Evolutionary conservation across 2,329 filamentous ascomycete species (phyloP).

Genomic region (Aspergillus sp.): DNA sequence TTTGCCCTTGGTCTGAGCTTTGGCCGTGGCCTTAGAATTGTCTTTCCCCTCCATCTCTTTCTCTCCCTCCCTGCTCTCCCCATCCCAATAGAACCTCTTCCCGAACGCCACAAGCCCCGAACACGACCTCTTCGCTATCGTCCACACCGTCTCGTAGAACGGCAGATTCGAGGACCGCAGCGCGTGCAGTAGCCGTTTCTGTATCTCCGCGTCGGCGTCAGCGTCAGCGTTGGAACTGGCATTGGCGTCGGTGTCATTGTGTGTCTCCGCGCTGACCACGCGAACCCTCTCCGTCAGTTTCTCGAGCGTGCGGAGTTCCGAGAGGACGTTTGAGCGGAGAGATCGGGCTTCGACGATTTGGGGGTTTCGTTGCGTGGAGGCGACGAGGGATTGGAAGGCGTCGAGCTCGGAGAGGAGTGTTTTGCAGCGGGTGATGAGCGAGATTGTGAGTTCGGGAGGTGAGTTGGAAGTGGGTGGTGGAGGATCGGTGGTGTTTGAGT

Average conservation of each 20-base stretch:
- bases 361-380: slow-evolving; percentile 42
- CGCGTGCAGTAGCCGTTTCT: slow-evolving; percentile 50
- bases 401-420: slow-evolving; percentile 47
- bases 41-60: slow-evolving; percentile 7
- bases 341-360: slow-evolving; percentile 51
- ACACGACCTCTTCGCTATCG: slow-evolving; percentile 56
- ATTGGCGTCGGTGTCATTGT: neutral
- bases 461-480: neutral
- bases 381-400: slow-evolving; percentile 44
- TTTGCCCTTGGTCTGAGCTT: slow-evolving; percentile 6
- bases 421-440: slow-evolving; percentile 40
- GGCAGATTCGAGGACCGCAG: slow-evolving; percentile 65
- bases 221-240: neutral
- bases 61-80: slow-evolving; percentile 6
- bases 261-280: neutral
- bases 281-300: slow-evolving; percentile 36
- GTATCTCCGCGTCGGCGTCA: slow-evolving; percentile 20
- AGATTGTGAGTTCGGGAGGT: slow-evolving; percentile 23
- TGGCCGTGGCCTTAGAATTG: too few relatives aligned
- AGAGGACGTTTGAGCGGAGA: slow-evolving; percentile 48
- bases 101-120: slow-evolving; percentile 57
- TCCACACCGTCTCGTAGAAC: slow-evolving; percentile 65
- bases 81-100: slow-evolving; percentile 54
- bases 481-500: neutral
- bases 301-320: slow-evolving; percentile 50